phyloP scores from a whole-genome alignment of 208 protist genomes.

The Trypanosoma scelopori region DNA sequence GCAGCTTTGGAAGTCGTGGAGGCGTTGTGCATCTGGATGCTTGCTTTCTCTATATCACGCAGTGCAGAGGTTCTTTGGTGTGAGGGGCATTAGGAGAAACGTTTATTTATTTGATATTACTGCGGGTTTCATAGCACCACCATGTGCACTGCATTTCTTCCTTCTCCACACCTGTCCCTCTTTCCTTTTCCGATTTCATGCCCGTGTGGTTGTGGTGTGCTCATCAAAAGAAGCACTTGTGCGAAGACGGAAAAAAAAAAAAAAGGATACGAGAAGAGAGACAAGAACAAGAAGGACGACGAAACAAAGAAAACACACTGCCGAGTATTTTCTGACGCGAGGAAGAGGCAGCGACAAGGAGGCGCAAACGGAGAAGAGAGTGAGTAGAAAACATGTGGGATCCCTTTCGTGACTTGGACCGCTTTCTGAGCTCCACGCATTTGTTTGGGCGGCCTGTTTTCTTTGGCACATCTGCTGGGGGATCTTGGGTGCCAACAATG shows the following conservation, averaged over 20 bases:
- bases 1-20: no score
- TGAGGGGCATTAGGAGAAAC: no score
- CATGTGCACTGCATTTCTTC: neutral
- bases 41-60: no score
- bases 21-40: no score
- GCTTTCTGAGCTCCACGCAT: conserved; percentile 20
- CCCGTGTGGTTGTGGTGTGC: conserved; percentile 8
- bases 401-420: conserved; percentile 40
- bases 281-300: conserved; percentile 9
- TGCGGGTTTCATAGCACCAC: no score
- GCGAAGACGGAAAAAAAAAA: conserved; percentile 9
- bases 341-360: neutral
- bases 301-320: neutral
- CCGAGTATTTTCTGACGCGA: neutral
- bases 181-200: conserved; percentile 7
- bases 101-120: conserved; percentile 1
- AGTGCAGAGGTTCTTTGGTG: no score
- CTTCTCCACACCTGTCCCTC: neutral
- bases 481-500: conserved; percentile 72
- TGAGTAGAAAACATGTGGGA: conserved; percentile 31
- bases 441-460: conserved; percentile 18
- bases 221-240: neutral
- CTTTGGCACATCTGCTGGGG: conserved; percentile 49
- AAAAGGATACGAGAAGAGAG: conserved; percentile 10
- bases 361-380: neutral